Base-by-base conservation (phyloP, 768 basidiomycete genomes). In the Trametes cinnabarina region DNA sequence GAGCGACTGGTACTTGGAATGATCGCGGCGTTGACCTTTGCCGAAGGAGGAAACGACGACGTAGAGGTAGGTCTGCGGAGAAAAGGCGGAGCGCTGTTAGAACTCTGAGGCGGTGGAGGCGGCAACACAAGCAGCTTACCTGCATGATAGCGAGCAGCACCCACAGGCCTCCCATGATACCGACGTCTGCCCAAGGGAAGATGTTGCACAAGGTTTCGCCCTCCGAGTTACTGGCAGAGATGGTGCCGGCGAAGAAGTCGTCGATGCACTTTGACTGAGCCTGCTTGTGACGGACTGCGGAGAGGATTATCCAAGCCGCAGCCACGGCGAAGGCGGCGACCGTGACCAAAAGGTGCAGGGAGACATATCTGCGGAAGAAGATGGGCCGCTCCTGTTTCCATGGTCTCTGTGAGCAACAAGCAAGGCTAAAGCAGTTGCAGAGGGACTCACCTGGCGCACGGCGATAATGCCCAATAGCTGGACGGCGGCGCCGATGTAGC, bases 101-200 rank as follows among this genome's bases (percentile, higher is more conserved):
- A 20, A 12, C 2, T 25, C 2, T 32, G 12, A 14, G 9, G 37
- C 22, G 8, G 25, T 66, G 64, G 65, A 65, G 48, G 44, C 44
- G 25, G 35, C 23, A 32, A 3, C 55, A 32, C 7, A 22, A 32
- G 4, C 68, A 64, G 65, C 86, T 64, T 71, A 88, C 88, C 71
- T 96, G 93, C 34, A 90, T 75, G 60, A 87, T 76, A n/a, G 81
- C 82, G 25, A 97, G 76, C 15, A 97, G 67, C 10, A 90, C 72
- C 91, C 94, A 98, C 6, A 97, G 76, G 8, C 83, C 92, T 19
- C 80, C 88, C 93, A 98, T 95, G 55, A 98, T 75, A 35, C 95
- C 95, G 14, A 97, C 77, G 65, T 91, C 90, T 10, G 92, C 90
- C 92, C 94, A 97, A 4, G 93, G 79, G 68, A 98, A 96, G 53